A percentile compares a stretch with the other conserved stretches of the same genome.
Conservation (phyloP, 208 protist species). For the Acanthamoeba quina region DNA sequence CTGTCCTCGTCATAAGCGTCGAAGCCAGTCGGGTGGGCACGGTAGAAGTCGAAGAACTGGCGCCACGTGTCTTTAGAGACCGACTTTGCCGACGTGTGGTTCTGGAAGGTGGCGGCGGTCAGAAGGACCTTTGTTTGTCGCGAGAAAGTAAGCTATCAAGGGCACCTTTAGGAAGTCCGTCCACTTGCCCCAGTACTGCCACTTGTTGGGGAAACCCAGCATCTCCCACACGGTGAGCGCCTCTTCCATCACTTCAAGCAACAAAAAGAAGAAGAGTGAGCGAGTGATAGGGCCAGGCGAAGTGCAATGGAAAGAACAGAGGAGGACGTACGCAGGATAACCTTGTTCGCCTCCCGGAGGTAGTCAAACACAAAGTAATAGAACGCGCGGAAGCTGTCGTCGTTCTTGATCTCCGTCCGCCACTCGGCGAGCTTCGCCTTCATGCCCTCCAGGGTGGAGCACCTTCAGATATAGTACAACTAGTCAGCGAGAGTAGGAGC, state of each 20-base stretch:
- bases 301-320: neutral
- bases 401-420: constrained; percentile 34
- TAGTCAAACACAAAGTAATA: constrained; percentile 72
- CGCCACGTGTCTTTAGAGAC: constrained; percentile 49
- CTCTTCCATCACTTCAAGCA: neutral
- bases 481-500: neutral
- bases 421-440: constrained; percentile 17
- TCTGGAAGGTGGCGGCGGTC: neutral
- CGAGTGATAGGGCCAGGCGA: neutral
- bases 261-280: neutral
- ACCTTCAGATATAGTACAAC: neutral
- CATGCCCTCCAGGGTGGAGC: constrained; percentile 6
- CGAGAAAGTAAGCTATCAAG: neutral
- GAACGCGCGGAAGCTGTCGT: constrained; percentile 29
- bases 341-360: constrained; percentile 39
- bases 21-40: neutral
- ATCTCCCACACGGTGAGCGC: constrained; percentile 22
- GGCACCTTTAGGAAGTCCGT: constrained; percentile 15
- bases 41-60: constrained; percentile 47
- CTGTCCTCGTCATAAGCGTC: constrained; percentile 39
- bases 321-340: constrained; percentile 31
- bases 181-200: constrained; percentile 20
- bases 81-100: constrained; percentile 40
- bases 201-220: neutral
- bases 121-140: neutral